Conservation (phyloP, 2,329 filamentous ascomycete species). For the Eutypa lata region DNA sequence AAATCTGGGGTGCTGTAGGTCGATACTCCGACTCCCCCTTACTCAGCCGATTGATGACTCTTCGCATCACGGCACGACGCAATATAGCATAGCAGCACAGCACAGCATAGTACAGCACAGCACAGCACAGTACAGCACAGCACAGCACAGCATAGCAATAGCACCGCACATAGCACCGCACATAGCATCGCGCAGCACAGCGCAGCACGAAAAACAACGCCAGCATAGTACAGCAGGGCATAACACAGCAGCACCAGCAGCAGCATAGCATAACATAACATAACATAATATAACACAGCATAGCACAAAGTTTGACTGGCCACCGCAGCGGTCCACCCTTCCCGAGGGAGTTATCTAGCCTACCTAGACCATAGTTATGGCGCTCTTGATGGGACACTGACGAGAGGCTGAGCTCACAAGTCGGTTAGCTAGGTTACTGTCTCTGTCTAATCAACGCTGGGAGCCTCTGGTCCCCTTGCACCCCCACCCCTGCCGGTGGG, state of each 20-base stretch:
- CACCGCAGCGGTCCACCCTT: not conserved
- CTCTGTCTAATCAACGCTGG: not conserved
- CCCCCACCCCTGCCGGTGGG: slow-evolving; percentile 27
- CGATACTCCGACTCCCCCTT: slow-evolving; percentile 8
- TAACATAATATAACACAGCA: slow-evolving; percentile 7
- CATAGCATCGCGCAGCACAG: slow-evolving; percentile 5
- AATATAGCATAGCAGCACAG: slow-evolving; percentile 6
- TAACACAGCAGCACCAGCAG: no score
- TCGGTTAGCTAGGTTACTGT: not conserved
- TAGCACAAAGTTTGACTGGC: slow-evolving; percentile 3
- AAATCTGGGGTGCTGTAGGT: not conserved
- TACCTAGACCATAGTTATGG: slow-evolving; percentile 28
- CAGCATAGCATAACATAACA: no score
- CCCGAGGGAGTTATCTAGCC: slow-evolving; percentile 15
- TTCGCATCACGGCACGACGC: not conserved
- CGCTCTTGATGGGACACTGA: slow-evolving; percentile 28
- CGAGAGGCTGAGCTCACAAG: slow-evolving; percentile 15
- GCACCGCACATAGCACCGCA: not conserved
- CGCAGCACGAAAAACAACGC: no score
- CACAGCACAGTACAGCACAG: slow-evolving; percentile 10
- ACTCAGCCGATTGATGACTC: slow-evolving; percentile 5
- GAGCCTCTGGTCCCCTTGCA: slow-evolving; percentile 10
- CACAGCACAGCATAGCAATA: slow-evolving; percentile 11
- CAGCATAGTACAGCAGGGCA: no score
- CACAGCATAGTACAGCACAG: slow-evolving; percentile 2